Conservation (phyloP, 2,329 filamentous ascomycete species). For the Colletotrichum abscissum region DNA sequence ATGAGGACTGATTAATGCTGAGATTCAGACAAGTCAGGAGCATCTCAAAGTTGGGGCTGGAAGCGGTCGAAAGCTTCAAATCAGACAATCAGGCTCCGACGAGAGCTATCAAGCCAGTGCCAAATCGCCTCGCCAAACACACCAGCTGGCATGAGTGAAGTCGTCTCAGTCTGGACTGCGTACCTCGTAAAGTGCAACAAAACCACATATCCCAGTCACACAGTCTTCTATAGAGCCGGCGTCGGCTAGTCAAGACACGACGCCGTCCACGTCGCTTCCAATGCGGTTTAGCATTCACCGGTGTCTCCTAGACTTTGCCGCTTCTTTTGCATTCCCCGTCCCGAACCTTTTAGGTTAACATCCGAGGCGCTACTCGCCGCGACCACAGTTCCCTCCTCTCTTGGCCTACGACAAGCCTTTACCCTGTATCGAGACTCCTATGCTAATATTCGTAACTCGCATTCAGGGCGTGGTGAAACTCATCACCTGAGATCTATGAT, state of each 20-base stretch:
- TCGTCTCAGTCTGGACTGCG: no score
- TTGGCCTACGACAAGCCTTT: constrained; percentile 28
- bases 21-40: no score
- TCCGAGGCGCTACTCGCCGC: not conserved
- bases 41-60: no score
- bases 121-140: no score
- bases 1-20: no score
- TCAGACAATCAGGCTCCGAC: no score
- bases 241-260: not conserved
- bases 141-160: no score
- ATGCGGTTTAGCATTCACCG: not conserved
- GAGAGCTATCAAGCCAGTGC: no score
- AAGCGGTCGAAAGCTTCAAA: no score
- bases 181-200: no score
- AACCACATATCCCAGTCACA: no score
- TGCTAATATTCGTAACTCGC: not conserved
- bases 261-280: not conserved
- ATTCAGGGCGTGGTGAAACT: constrained; percentile 9
- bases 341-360: not conserved
- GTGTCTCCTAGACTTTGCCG: not conserved
- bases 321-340: not conserved
- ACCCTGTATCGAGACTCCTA: constrained; percentile 6
- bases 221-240: not conserved
- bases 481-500: not conserved
- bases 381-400: not conserved